Evolutionary conservation across 257 asterid genomes (phyloP), one percentile per base, ranked within the genome.

Genomic region (Solanum bulbocastanum): DNA sequence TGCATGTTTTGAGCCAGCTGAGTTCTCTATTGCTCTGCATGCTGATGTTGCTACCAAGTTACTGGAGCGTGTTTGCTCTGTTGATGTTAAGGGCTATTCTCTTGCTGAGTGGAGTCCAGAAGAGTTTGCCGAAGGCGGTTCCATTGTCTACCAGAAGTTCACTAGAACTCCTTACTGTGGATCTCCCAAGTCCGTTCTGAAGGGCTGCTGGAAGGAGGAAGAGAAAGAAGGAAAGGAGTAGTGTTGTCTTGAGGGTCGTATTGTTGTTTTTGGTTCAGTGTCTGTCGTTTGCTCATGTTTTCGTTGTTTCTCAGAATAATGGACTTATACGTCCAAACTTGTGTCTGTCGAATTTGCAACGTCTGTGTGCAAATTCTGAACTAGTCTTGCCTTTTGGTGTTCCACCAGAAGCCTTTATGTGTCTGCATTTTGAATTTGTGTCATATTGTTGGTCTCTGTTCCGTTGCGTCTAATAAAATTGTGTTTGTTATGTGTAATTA

Each of bases 181-280:
- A 60, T 96, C 99, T 16, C 98, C 99, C 5, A 93, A 92, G 92
- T 94, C 98, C 35, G 93, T 86, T 89, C 93, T 96, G 92, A 95
- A 94, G 83, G 92, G 97, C 89, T 92, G 92, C 86, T 90, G 93
- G 87, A 93, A 91, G 39, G 98, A 93, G 87, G 96, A 92, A 32
- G 90, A 86, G 37, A 93, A 93, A 42, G 98, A 94, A 87, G 98
- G 90, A 52, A 90, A 92, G 97, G 95, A 94, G 98, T 94, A 92
- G 92, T 89, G 68, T 73, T 36, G 82, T 86, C 60, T 84, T 46
- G 83, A 86, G 86, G 86, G 88, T 87, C 86, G 66, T 46, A 0
- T 52, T 52, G 60, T 52, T 52, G 62, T 52, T 15, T 87, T 86
- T 39, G 69, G 20, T 46, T 89, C 69, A 74, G 83, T 23, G 52